Percentiles rank a stretch among this genome's conserved stretches.
Conservation (phyloP, 2,329 filamentous ascomycete species). For the Penicillium olsonii region DNA sequence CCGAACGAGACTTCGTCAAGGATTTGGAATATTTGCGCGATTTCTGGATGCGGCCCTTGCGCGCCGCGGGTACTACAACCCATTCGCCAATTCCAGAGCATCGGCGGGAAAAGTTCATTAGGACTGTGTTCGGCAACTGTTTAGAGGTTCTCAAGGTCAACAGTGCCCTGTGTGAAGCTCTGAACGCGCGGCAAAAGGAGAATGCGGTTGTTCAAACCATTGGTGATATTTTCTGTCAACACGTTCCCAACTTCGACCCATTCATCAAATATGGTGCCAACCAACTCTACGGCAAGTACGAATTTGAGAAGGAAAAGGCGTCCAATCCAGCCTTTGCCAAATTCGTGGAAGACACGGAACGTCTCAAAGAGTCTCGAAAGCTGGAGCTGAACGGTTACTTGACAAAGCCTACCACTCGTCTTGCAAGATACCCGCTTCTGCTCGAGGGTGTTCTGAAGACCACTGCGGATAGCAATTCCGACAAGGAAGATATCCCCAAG, state of each 20-base stretch:
- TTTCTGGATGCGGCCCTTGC: slow-evolving; percentile 95
- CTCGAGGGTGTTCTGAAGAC: slow-evolving; percentile 91
- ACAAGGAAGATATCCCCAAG: slow-evolving; percentile 89
- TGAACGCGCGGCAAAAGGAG: slow-evolving; percentile 89
- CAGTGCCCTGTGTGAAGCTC: slow-evolving; percentile 78
- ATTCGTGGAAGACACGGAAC: slow-evolving; percentile 95
- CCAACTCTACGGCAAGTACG: slow-evolving; percentile 94
- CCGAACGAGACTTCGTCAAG: slow-evolving; percentile 97
- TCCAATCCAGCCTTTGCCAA: slow-evolving; percentile 81
- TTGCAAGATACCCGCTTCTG: slow-evolving; percentile 89
- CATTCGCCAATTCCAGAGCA: slow-evolving; percentile 86
- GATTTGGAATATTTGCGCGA: slow-evolving; percentile 96
- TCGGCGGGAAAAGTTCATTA: slow-evolving; percentile 84
- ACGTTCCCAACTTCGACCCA: slow-evolving; percentile 86
- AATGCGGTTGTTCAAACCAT: slow-evolving; percentile 84
- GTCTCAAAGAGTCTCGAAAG: slow-evolving; percentile 94
- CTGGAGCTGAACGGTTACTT: slow-evolving; percentile 96
- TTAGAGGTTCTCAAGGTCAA: slow-evolving; percentile 94
- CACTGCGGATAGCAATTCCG: slow-evolving; percentile 83
- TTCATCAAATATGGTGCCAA: slow-evolving; percentile 97
- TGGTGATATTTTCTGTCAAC: slow-evolving; percentile 92
- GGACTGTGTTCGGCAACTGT: slow-evolving; percentile 93
- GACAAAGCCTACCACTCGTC: slow-evolving; percentile 92
- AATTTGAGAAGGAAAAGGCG: slow-evolving; percentile 94
- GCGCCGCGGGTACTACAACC: slow-evolving; percentile 63